phyloP scores from a whole-genome alignment of 495 filamentous ascomycete species.

The Penicillium maclennaniae region DNA sequence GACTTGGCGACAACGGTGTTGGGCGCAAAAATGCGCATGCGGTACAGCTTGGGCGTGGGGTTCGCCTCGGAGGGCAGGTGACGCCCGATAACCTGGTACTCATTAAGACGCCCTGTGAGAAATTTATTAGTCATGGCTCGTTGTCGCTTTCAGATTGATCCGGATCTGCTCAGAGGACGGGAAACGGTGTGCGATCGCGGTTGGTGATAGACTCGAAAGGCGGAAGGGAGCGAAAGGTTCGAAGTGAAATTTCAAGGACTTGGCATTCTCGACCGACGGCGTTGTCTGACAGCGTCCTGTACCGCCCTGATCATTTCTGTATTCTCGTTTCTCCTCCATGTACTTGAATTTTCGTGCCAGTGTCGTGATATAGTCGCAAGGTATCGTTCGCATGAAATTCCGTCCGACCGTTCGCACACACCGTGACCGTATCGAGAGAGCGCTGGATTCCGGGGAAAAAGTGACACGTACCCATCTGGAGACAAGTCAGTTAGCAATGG shows the following conservation, averaged over 20 bases:
- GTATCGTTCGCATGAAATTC: conserved; percentile 17
- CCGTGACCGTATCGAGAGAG: conserved; percentile 31
- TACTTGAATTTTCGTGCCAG: background rate
- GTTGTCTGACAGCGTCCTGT: conserved; percentile 3
- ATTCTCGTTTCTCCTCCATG: background rate
- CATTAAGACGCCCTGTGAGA: conserved; percentile 85
- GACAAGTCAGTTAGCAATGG: conserved; percentile 33
- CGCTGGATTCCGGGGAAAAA: conserved; percentile 25
- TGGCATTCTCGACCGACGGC: conserved; percentile 3
- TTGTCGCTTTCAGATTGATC: background rate
- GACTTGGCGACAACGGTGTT: conserved; percentile 98
- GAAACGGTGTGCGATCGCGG: conserved; percentile 20
- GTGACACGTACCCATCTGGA: conserved; percentile 54
- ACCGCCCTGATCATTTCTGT: background rate
- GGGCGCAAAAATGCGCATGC: conserved; percentile 99
- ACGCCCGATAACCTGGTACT: conserved; percentile 99
- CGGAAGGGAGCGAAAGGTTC: conserved; percentile 1
- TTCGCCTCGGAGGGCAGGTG: conserved; percentile 95
- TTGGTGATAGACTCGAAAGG: conserved; percentile 5
- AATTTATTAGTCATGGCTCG: conserved; percentile 32
- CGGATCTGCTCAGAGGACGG: conserved; percentile 13
- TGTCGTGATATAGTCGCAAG: conserved; percentile 6
- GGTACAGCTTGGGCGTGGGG: conserved; percentile 95
- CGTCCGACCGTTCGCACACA: conserved; percentile 25
- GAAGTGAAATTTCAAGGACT: conserved; percentile 20